Conservation (phyloP, 768 basidiomycete genomes). For the Russula sp. region DNA sequence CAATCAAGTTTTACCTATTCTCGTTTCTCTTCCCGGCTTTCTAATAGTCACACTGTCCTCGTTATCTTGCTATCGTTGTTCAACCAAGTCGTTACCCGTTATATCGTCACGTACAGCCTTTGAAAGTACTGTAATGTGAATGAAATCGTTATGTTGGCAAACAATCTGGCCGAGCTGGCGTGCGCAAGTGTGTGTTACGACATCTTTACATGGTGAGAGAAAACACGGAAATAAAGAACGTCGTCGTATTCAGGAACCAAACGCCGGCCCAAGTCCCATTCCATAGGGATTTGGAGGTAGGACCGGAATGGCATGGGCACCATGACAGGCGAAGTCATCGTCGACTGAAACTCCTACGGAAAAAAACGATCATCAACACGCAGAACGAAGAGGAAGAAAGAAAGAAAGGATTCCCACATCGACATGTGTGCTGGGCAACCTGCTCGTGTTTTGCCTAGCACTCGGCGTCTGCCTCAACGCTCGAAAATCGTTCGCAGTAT, state of each 20-base stretch:
- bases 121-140: not conserved
- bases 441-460: slow-evolving; percentile 78
- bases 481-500: slow-evolving; percentile 77
- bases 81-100: not conserved
- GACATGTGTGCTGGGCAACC: slow-evolving; percentile 83
- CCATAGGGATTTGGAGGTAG: slow-evolving; percentile 21
- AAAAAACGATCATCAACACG: too few relatives aligned
- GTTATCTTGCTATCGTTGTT: not conserved
- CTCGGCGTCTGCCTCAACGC: slow-evolving; percentile 65
- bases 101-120: too few relatives aligned
- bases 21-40: not conserved
- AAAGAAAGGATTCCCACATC: slow-evolving; percentile 46
- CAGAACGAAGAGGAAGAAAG: not conserved
- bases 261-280: slow-evolving; percentile 24
- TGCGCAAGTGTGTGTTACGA: not conserved
- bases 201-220: not conserved
- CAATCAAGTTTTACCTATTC: not conserved
- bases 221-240: not conserved
- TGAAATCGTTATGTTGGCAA: not conserved
- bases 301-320: slow-evolving; percentile 14
- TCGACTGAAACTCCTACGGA: slow-evolving; percentile 21
- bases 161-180: not conserved
- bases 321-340: slow-evolving; percentile 21
- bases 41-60: not conserved
- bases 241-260: slow-evolving; percentile 15